phyloP scores from a whole-genome alignment of 257 asterid species.

The Solanum pennellii region DNA sequence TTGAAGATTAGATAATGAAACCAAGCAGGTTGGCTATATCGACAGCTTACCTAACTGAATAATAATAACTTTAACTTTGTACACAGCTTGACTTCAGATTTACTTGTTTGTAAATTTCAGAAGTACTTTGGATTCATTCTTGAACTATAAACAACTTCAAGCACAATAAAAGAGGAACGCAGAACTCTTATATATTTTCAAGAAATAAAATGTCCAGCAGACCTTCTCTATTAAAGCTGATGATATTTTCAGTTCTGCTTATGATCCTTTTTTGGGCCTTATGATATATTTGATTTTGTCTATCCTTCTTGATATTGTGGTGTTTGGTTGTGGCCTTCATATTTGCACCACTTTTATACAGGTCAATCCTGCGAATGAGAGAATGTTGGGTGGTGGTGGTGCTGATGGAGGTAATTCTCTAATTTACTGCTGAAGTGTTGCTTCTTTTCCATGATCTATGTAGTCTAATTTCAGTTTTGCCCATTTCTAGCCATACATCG shows the following conservation, averaged over 20 bases:
- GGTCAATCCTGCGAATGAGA: conserved; percentile 95
- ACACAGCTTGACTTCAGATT: not conserved
- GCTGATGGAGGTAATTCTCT: conserved; percentile 84
- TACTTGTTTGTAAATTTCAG: not conserved
- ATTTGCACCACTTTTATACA: conserved; percentile 9
- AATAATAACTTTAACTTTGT: not conserved
- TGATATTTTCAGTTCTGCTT: not conserved
- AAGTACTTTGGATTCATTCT: not conserved
- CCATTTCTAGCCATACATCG: conserved; percentile 65
- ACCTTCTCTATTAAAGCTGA: not conserved
- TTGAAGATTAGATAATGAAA: not conserved
- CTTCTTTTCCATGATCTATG: not conserved
- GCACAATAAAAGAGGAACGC: not conserved
- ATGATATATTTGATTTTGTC: not conserved
- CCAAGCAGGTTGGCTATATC: not conserved
- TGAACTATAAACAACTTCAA: not conserved
- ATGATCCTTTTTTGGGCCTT: not conserved
- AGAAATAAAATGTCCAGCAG: not conserved
- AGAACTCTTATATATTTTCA: not conserved
- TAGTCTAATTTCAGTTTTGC: not conserved
- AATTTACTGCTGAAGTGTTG: not conserved
- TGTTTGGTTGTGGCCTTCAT: not conserved
- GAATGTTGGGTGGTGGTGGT: conserved; percentile 94
- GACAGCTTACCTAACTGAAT: not conserved
- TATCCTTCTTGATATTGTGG: not conserved